These are phyloP conservation scores for Bipolaris cookei DNA, from an alignment of 2,329 filamentous ascomycete species.

Conservation along the genomic window DNA sequence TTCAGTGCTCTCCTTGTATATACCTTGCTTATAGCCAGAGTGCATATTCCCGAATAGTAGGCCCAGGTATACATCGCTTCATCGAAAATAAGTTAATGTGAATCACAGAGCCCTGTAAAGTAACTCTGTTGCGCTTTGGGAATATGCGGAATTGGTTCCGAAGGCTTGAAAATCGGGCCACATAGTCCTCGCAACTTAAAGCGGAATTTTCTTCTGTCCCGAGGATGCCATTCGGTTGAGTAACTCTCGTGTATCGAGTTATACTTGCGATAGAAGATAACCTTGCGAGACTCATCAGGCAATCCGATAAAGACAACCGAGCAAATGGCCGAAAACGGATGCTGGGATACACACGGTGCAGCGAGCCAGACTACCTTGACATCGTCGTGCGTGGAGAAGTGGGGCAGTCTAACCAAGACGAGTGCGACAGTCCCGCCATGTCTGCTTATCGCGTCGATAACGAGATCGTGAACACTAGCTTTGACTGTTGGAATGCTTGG, in stretches of 20 bases:
- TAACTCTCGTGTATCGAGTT: background rate
- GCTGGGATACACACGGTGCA: slow-evolving; percentile 15
- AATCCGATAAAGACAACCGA: background rate
- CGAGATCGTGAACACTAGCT: background rate
- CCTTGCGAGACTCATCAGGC: background rate
- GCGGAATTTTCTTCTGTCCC: too few relatives aligned
- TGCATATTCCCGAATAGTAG: too few relatives aligned
- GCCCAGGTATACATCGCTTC: too few relatives aligned
- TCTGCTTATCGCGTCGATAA: slow-evolving; percentile 23
- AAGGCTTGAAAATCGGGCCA: too few relatives aligned
- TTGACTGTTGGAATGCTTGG: slow-evolving; percentile 14
- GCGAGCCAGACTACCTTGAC: slow-evolving; percentile 8
- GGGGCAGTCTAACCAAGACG: slow-evolving; percentile 12
- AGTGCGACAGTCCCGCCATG: slow-evolving; percentile 15
- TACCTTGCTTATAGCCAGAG: too few relatives aligned
- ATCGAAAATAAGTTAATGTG: too few relatives aligned
- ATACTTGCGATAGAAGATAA: background rate
- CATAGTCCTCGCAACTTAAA: too few relatives aligned
- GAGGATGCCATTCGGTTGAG: too few relatives aligned
- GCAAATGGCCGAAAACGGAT: slow-evolving; percentile 9
- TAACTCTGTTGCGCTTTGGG: too few relatives aligned
- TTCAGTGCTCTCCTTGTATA: too few relatives aligned
- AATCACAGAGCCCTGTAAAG: too few relatives aligned
- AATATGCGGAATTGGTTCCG: too few relatives aligned
- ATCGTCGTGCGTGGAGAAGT: slow-evolving; percentile 13